Evolutionary conservation across 1,284 basidiomycete genomes (phyloP).

Genomic region (Sanghuangporus weigelae): DNA sequence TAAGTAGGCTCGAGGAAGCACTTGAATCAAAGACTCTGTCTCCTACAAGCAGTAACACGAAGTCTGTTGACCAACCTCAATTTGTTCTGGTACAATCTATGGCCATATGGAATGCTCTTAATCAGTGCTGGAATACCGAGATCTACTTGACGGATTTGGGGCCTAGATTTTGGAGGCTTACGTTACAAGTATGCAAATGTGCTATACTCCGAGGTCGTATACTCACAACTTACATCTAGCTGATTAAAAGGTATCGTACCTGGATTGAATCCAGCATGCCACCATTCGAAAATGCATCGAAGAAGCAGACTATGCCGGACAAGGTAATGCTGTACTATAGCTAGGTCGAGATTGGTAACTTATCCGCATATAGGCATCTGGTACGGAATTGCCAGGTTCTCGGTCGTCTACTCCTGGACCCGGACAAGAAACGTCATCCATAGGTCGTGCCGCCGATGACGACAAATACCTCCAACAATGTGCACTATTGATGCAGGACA

Average conservation of each 20-base stretch:
- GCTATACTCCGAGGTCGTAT: neutral
- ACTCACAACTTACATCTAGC: constrained; percentile 35
- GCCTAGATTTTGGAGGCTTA: constrained; percentile 84
- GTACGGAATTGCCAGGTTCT: constrained; percentile 27
- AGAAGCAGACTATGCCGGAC: constrained; percentile 30
- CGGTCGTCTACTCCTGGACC: constrained; percentile 49
- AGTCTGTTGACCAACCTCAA: constrained; percentile 16
- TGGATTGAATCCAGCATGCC: constrained; percentile 60
- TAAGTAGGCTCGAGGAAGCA: constrained; percentile 66
- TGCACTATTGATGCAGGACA: constrained; percentile 60
- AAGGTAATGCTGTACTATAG: constrained; percentile 25
- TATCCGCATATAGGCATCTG: constrained; percentile 1
- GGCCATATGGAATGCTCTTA: constrained; percentile 68
- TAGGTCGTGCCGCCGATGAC: constrained; percentile 54
- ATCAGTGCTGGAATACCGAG: constrained; percentile 79
- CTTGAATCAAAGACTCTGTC: constrained; percentile 45
- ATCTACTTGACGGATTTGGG: constrained; percentile 79
- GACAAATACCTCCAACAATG: constrained; percentile 57
- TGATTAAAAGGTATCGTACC: constrained; percentile 70
- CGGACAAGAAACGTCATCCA: constrained; percentile 40
- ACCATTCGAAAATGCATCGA: constrained; percentile 32
- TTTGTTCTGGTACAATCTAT: constrained; percentile 63
- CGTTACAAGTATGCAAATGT: constrained; percentile 60
- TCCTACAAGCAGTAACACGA: constrained; percentile 24
- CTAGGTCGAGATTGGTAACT: neutral